phyloP scores from a whole-genome alignment of 768 basidiomycete species.

The Russula griseocarnosa region DNA sequence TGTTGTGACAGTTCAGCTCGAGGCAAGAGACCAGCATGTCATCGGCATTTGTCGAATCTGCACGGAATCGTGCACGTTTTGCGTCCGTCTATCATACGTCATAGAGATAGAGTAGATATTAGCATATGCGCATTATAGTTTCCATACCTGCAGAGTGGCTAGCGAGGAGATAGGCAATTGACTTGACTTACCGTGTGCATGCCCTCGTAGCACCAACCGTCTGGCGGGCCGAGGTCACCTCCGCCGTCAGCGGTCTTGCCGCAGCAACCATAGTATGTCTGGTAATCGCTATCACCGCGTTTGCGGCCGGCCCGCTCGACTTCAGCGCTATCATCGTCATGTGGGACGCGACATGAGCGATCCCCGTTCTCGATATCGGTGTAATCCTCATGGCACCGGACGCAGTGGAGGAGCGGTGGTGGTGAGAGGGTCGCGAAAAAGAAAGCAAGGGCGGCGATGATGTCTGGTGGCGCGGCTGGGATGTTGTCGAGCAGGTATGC shows the following conservation, averaged over 20 bases:
- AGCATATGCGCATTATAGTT: neutral
- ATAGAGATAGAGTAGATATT: neutral
- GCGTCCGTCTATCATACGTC: constrained; percentile 50
- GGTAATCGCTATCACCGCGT: constrained; percentile 36
- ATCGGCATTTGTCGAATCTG: constrained; percentile 61
- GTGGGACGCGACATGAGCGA: constrained; percentile 61
- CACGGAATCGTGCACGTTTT: constrained; percentile 74
- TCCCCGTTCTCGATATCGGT: constrained; percentile 74
- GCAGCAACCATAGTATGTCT: constrained; percentile 72
- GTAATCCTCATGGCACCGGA: constrained; percentile 67
- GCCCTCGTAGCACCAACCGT: constrained; percentile 86
- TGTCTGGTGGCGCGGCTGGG: constrained; percentile 36
- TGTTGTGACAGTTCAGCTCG: constrained; percentile 51
- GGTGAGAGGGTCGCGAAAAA: constrained; percentile 64
- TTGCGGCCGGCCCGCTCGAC: constrained; percentile 55
- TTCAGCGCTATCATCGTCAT: constrained; percentile 77
- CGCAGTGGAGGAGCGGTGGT: constrained; percentile 68
- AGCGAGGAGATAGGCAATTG: neutral
- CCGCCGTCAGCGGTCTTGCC: constrained; percentile 67
- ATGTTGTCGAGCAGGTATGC: constrained; percentile 56
- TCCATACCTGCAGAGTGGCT: neutral
- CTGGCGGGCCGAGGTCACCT: constrained; percentile 78
- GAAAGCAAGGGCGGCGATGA: constrained; percentile 45
- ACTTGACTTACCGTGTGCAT: constrained; percentile 57
- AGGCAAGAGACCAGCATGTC: constrained; percentile 68